These are phyloP conservation scores for Groenewaldozyma sp. DNA, from an alignment of 1,139 yeast genomes.

Conservation along the genomic window DNA sequence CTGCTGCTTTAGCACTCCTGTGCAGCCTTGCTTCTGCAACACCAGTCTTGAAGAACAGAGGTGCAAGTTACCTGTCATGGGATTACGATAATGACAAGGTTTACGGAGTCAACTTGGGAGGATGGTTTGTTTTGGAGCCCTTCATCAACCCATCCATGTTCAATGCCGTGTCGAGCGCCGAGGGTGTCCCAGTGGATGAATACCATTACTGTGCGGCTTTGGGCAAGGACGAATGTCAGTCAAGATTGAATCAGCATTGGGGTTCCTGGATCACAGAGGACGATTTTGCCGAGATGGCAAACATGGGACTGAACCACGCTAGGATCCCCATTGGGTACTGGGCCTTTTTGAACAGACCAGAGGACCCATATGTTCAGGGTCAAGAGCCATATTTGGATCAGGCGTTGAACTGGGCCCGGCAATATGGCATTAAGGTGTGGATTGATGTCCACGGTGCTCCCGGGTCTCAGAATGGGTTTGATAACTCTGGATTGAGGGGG, in stretches of 20 bases:
- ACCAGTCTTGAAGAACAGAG: background rate
- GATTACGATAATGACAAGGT: constrained; percentile 42
- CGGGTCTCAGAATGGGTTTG: constrained; percentile 97
- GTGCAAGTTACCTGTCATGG: constrained; percentile 2
- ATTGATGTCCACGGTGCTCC: constrained; percentile 93
- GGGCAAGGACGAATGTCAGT: constrained; percentile 51
- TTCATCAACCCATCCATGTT: constrained; percentile 80
- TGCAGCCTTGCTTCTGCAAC: too few species aligned
- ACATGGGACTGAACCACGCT: constrained; percentile 71
- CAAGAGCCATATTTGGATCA: constrained; percentile 63
- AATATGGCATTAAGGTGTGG: constrained; percentile 66
- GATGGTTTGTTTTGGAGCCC: constrained; percentile 83
- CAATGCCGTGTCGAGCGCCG: constrained; percentile 38
- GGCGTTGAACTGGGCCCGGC: constrained; percentile 70
- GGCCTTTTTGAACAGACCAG: constrained; percentile 61
- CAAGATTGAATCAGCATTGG: constrained; percentile 65
- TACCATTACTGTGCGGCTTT: constrained; percentile 41
- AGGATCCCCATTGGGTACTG: constrained; percentile 94
- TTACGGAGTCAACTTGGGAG: constrained; percentile 81
- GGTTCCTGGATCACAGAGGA: constrained; percentile 61
- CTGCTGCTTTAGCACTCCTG: too few species aligned
- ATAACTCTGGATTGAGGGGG: constrained; percentile 85
- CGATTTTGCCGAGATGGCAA: constrained; percentile 56
- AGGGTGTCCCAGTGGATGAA: constrained; percentile 71
- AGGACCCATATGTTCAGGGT: constrained; percentile 86